Base-by-base conservation (phyloP, 2,329 filamentous ascomycete genomes). In the Botrytis fabae region DNA sequence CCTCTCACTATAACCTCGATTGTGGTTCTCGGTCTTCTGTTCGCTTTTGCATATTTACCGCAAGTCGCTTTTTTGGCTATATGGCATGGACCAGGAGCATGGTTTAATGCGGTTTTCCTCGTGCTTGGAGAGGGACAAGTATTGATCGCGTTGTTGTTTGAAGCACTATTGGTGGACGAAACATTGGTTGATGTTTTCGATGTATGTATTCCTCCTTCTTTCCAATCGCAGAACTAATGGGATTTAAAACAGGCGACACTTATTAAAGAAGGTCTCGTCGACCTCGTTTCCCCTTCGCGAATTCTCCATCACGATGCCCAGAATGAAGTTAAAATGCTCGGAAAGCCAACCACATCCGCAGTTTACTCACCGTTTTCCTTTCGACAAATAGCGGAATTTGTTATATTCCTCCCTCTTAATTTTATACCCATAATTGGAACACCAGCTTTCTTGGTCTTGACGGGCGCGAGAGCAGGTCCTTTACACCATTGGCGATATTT, bases 401-500 rank as follows among this genome's bases (percentile, higher is more conserved):
- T 97, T 51, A 78, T 93, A 44, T 91, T 91, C 78, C 85, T 95
- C 2, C 92, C 96, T 1, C 87, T 99, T 74, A 98, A 97, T 81
- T 89, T 99, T 35, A 88, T 98, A 25, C 95, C 95, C 0, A 89
- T 92, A 64, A 88, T 94, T 22, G 95, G 95, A 25, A 92, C 92
- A 0, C 93, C 93, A 0, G 86, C 96, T 75, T 99, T 98, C 81
- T 87, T 99, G 74, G 83, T 97, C 72, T 87, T 97, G 76, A 98
- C 95, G 0, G 96, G 95, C 1, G 93, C 95, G 64, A 87, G 95
- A 40, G 89, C 94, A 8, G 95, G 96, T 0, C 96, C 95, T 46
- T 88, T 98, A 42, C 91, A 96, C 72, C 95, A 98, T 78, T 96
- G 95, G 85, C 87, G 96, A 73, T 98, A 96, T 86, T 98, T 95